Percentiles rank a stretch among this genome's conserved stretches.
These are phyloP conservation scores for Sporisorium reilianum DNA, from an alignment of 1,284 basidiomycete species.

Conservation along the genomic window DNA sequence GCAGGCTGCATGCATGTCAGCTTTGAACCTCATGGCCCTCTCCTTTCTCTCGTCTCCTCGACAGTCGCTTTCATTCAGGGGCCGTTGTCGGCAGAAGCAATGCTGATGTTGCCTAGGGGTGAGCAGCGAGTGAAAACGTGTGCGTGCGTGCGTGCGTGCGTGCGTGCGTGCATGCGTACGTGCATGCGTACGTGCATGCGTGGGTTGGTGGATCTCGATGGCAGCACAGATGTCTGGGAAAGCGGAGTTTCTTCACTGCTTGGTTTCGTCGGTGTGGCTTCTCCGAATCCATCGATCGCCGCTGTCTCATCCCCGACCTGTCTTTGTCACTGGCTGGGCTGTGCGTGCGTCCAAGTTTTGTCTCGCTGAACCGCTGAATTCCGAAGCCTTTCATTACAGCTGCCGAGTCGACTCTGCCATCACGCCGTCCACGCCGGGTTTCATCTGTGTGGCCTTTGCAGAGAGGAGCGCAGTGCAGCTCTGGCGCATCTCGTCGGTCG, in stretches of 20 bases:
- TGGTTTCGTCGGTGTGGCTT: not conserved
- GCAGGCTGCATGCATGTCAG: not conserved
- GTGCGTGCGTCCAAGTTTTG: not conserved
- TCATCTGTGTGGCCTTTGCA: not conserved
- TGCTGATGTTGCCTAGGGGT: too few species aligned
- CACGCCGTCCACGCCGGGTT: too few species aligned
- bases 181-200: not conserved
- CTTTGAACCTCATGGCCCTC: too few species aligned
- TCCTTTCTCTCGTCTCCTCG: too few species aligned
- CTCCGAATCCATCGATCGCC: not conserved
- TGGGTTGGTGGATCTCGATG: too few species aligned
- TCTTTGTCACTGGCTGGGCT: not conserved
- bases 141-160: too few species aligned
- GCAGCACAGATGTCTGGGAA: not conserved
- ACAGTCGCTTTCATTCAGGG: too few species aligned
- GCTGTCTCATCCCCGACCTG: not conserved
- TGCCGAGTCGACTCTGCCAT: too few species aligned
- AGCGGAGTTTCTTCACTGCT: not conserved
- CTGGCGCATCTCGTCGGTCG: too few species aligned
- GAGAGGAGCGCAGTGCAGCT: too few species aligned
- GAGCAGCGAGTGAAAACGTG: too few species aligned
- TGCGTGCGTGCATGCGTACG: too few species aligned
- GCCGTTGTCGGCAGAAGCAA: not conserved
- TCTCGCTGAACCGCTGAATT: not conserved
- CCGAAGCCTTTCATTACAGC: not conserved